Evolutionary conservation across 192 early-diverging fungal species (phyloP).

Genomic region (Coemansia sp.): DNA sequence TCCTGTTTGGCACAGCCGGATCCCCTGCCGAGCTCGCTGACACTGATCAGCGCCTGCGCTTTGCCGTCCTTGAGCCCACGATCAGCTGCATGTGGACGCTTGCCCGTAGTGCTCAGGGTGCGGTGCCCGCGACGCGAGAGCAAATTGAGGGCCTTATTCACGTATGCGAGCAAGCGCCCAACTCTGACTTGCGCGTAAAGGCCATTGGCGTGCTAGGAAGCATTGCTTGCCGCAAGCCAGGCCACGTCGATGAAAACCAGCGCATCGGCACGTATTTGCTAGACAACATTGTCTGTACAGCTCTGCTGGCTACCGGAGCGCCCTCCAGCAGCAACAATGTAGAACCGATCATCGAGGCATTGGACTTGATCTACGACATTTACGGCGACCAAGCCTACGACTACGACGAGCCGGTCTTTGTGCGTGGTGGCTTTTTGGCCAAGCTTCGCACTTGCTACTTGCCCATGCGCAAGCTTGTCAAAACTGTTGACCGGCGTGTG

Average conservation of each 20-base stretch:
- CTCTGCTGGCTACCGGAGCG: conserved; percentile 16
- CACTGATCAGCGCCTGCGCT: conserved; percentile 58
- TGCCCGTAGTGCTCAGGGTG: conserved; percentile 63
- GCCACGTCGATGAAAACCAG: conserved; percentile 46
- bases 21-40: conserved; percentile 57
- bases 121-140: conserved; percentile 54
- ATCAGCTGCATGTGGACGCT: conserved; percentile 81
- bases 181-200: conserved; percentile 61
- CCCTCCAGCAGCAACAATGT: conserved; percentile 4
- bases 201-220: conserved; percentile 73
- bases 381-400: conserved; percentile 82
- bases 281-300: conserved; percentile 27
- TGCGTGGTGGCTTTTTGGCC: conserved; percentile 64
- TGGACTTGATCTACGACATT: conserved; percentile 88
- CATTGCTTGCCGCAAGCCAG: conserved; percentile 72
- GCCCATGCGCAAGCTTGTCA: conserved; percentile 59
- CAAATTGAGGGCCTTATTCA: conserved; percentile 59
- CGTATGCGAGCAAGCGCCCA: conserved; percentile 26
- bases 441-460: conserved; percentile 61
- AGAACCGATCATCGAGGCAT: conserved; percentile 66
- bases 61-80: conserved; percentile 64
- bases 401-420: conserved; percentile 86
- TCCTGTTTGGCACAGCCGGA: conserved; percentile 54
- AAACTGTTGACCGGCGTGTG: conserved; percentile 73
- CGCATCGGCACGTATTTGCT: conserved; percentile 72